These are phyloP conservation scores for Xylariaceae sp. DNA, from an alignment of 2,329 filamentous ascomycete species.

Conservation along the genomic window DNA sequence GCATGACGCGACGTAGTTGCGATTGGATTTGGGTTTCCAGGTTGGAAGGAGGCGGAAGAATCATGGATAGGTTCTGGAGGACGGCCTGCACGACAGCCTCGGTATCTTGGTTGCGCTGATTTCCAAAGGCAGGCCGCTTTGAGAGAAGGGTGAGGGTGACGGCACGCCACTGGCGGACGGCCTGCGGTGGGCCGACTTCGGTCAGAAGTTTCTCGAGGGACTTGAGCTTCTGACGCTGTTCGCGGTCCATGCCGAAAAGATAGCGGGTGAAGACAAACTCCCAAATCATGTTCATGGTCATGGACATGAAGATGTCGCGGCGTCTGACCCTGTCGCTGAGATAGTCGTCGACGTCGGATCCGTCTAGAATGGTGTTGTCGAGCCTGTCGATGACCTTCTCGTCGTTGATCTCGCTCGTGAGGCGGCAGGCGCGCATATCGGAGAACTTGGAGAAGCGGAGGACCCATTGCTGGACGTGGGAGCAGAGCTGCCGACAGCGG, in stretches of 20 bases:
- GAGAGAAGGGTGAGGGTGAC: conserved; percentile 89
- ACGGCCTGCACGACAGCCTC: conserved; percentile 94
- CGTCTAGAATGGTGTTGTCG: conserved; percentile 91
- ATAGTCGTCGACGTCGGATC: conserved; percentile 85
- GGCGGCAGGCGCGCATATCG: conserved; percentile 81
- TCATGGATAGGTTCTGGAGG: conserved; percentile 75
- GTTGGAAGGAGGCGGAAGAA: conserved; percentile 82
- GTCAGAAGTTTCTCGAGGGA: conserved; percentile 85
- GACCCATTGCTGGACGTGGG: conserved; percentile 97
- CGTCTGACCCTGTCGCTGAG: conserved; percentile 83
- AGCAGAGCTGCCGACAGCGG: conserved; percentile 90
- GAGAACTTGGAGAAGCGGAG: conserved; percentile 97
- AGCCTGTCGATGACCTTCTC: conserved; percentile 92
- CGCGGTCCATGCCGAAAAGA: conserved; percentile 96
- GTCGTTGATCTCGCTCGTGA: conserved; percentile 80
- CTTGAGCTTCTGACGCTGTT: conserved; percentile 97
- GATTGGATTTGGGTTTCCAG: conserved; percentile 77
- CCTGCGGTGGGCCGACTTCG: conserved; percentile 81
- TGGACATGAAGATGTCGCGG: conserved; percentile 95
- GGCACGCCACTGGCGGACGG: conserved; percentile 96
- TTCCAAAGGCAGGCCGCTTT: conserved; percentile 73
- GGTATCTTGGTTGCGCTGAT: conserved; percentile 83
- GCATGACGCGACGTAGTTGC: conserved; percentile 83
- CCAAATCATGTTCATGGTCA: conserved; percentile 99
- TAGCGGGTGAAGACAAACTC: conserved; percentile 98